Conservation (phyloP, 495 filamentous ascomycete species). For the Immersiella caudata region DNA sequence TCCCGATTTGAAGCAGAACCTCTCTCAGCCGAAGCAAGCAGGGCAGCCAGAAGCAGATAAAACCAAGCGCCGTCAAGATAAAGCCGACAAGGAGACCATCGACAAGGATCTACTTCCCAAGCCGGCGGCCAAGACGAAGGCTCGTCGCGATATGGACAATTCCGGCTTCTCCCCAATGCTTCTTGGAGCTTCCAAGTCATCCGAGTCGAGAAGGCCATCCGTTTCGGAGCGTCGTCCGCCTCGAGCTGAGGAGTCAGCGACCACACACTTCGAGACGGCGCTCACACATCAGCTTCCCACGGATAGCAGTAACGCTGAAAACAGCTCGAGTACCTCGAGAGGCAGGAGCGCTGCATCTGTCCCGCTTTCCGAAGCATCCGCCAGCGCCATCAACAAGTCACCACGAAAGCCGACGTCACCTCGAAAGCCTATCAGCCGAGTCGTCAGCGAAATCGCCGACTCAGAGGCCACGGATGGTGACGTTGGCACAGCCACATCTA, state of each 20-base stretch:
- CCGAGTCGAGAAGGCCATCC: background rate
- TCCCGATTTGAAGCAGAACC: slow-evolving; percentile 38
- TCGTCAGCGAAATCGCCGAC: slow-evolving; percentile 47
- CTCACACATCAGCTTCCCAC: slow-evolving; percentile 38
- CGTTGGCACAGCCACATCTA: background rate
- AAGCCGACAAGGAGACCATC: background rate
- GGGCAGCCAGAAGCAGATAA: slow-evolving; percentile 13
- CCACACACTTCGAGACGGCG: slow-evolving; percentile 41
- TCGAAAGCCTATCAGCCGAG: slow-evolving; percentile 25
- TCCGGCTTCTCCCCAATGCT: slow-evolving; percentile 23
- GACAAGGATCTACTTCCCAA: slow-evolving; percentile 33
- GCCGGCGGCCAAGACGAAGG: slow-evolving; percentile 22
- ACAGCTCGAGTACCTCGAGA: slow-evolving; percentile 18
- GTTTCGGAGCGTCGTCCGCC: background rate
- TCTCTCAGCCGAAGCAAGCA: slow-evolving; percentile 6
- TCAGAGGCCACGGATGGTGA: slow-evolving; percentile 41
- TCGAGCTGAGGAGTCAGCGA: slow-evolving; percentile 10
- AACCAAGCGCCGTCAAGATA: slow-evolving; percentile 11
- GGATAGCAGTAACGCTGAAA: slow-evolving; percentile 14
- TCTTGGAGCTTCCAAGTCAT: background rate
- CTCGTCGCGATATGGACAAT: slow-evolving; percentile 24
- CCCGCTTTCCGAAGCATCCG: slow-evolving; percentile 45
- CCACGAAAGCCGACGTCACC: slow-evolving; percentile 19
- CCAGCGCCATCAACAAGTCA: slow-evolving; percentile 41
- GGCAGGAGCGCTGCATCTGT: slow-evolving; percentile 23